Base-by-base conservation (phyloP, 1,139 yeast species). In the Meyerozyma carpophila region DNA sequence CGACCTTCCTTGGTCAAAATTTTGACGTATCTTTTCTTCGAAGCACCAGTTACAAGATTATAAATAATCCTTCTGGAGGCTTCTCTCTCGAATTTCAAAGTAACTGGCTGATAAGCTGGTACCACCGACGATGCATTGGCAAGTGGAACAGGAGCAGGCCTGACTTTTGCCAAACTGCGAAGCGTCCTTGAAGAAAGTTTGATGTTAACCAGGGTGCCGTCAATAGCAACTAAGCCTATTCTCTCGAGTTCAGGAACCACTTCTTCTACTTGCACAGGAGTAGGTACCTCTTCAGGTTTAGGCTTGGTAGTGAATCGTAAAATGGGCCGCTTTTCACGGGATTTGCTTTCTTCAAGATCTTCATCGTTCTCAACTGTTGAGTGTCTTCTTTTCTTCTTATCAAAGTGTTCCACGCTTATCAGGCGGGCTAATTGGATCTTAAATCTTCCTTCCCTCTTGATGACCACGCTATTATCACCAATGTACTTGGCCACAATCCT, bases 401-500 rank as follows among this genome's bases (percentile, higher is more conserved):
- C 40, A 31, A 14, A 18, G 41, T 7, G 28, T 14, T 16, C 40
- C 40, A 13, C 47, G 27, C 43, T 61, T 58, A 28, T 61, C 54
- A 1, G 63, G 52, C 37, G n/a, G 3, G 61, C 56, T 44, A 73
- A 59, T 47, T 68, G 77, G 41, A 73, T 70, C 53, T 68, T 72
- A 52, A 73, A 72, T 43, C 78, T 54, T 1, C 76, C 77, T 51
- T 73, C 76, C 45, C 78, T 56, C 43, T 59, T 65, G 6, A 73
- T 57, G 27, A 72, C 64, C 6, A 81, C 59, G 42, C 65, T 66
- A 3, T 81, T 81, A 13, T 70, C 64, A 2, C 76, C 81, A 27
- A 68, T 47, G 44, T 75, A 59, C 51, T 73, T 77, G 1, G 86
- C 85, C 3, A 78, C 79, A 32, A 91, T 67, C 53, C 79, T 80